These are phyloP conservation scores for Globisporangium parvum DNA, from an alignment of 352 stramenopile genomes.

Conservation along the genomic window DNA sequence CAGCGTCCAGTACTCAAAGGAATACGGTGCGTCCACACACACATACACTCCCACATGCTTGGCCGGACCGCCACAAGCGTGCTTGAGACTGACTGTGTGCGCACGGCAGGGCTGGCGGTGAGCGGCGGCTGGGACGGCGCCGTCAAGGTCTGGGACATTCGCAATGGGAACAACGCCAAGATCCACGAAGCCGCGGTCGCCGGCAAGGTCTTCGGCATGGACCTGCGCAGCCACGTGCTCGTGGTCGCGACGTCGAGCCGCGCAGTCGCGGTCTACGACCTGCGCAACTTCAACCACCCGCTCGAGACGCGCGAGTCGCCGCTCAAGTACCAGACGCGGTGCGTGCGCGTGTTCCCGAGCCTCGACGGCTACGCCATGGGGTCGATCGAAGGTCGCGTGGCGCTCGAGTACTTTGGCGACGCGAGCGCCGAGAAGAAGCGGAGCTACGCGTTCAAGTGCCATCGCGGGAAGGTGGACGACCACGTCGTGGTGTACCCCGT, in stretches of 20 bases:
- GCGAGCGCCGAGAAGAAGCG: slow-evolving; percentile 32
- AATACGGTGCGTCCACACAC: slow-evolving; percentile 34
- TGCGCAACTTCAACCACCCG: slow-evolving; percentile 65
- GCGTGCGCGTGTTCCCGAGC: slow-evolving; percentile 65
- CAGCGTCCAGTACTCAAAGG: slow-evolving; percentile 49
- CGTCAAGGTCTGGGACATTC: slow-evolving; percentile 62
- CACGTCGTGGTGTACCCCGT: slow-evolving; percentile 92
- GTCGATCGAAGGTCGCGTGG: slow-evolving; percentile 95
- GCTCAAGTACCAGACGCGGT: slow-evolving; percentile 92
- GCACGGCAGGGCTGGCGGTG: slow-evolving; percentile 27
- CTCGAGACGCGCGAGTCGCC: slow-evolving; percentile 67
- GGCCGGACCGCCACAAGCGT: neutral
- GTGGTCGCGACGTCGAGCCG: slow-evolving; percentile 50
- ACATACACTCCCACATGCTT: too few species aligned
- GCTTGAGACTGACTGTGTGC: neutral
- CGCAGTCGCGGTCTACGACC: slow-evolving; percentile 72
- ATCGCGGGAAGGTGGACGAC: slow-evolving; percentile 85
- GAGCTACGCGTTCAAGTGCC: slow-evolving; percentile 98
- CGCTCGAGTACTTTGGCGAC: slow-evolving; percentile 93
- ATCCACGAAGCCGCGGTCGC: slow-evolving; percentile 36
- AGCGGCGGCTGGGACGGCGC: slow-evolving; percentile 66
- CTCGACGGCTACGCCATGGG: slow-evolving; percentile 86
- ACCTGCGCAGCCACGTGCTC: slow-evolving; percentile 48
- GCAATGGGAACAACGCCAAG: slow-evolving; percentile 41
- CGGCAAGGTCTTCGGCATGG: slow-evolving; percentile 70